A percentile compares a stretch with the other conserved stretches of the same genome.
phyloP scores from a whole-genome alignment of 2,329 filamentous ascomycete genomes.

The Neonectria hederae region DNA sequence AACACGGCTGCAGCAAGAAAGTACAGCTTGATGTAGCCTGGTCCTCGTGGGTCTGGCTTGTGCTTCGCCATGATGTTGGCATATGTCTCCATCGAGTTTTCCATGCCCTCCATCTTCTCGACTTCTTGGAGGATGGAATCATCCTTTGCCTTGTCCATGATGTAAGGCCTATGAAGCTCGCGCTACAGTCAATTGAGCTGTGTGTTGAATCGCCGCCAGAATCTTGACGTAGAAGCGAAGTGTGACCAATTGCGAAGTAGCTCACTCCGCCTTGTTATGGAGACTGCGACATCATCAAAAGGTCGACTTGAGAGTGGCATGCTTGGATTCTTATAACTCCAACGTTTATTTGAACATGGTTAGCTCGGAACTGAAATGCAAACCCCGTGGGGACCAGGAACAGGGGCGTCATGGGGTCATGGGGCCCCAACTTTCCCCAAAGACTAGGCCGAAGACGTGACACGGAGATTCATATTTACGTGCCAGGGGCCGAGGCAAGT shows the following conservation, averaged over 20 bases:
- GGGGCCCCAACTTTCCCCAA: neutral
- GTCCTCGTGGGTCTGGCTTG: constrained; percentile 25
- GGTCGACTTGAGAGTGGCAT: neutral
- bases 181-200: neutral
- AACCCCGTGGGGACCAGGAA: constrained; percentile 18
- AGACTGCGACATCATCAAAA: neutral
- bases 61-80: constrained; percentile 24
- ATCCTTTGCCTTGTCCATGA: constrained; percentile 20
- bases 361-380: neutral
- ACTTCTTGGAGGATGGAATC: constrained; percentile 12
- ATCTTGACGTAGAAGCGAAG: neutral
- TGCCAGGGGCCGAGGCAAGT: neutral
- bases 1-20: constrained; percentile 33
- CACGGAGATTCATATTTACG: constrained; percentile 20
- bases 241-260: neutral
- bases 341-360: constrained; percentile 5
- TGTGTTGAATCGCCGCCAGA: neutral
- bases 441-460: constrained; percentile 12
- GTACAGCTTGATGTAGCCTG: constrained; percentile 26
- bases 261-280: neutral
- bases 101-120: constrained; percentile 10
- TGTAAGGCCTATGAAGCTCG: neutral
- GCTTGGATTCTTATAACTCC: constrained; percentile 13
- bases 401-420: neutral
- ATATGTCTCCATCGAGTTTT: constrained; percentile 13